Percentiles rank a stretch among this genome's conserved stretches.
These are phyloP conservation scores for Peniophora sp. DNA, from an alignment of 1,284 basidiomycete species.

Conservation along the genomic window DNA sequence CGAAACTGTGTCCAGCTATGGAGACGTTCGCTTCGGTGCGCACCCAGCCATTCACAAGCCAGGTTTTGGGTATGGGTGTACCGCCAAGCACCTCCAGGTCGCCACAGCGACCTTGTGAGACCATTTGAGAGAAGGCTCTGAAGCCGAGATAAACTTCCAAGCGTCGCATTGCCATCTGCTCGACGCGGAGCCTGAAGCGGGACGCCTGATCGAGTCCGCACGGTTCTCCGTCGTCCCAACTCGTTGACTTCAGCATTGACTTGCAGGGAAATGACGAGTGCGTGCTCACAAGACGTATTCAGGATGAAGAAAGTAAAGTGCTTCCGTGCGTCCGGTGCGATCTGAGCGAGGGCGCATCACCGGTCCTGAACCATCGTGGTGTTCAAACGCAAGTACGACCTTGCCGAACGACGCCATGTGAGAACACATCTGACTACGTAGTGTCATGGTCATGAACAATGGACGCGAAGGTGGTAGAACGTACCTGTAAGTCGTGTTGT, in stretches of 20 bases:
- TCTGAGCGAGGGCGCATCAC: slow-evolving; percentile 27
- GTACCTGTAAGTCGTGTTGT: slow-evolving; percentile 62
- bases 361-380: slow-evolving; percentile 68
- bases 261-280: neutral
- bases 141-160: slow-evolving; percentile 60
- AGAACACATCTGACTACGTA: slow-evolving; percentile 55
- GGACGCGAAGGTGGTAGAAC: slow-evolving; percentile 6
- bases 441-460: neutral
- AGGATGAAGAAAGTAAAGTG: slow-evolving; percentile 16
- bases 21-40: slow-evolving; percentile 8
- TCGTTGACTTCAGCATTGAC: neutral
- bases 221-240: slow-evolving; percentile 7
- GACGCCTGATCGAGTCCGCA: neutral
- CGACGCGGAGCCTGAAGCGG: slow-evolving; percentile 28
- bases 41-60: slow-evolving; percentile 31
- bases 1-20: neutral
- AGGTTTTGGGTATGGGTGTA: slow-evolving; percentile 30
- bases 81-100: slow-evolving; percentile 12
- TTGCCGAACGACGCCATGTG: slow-evolving; percentile 66
- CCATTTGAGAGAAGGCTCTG: slow-evolving; percentile 13
- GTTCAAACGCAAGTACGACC: slow-evolving; percentile 72
- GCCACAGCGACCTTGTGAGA: slow-evolving; percentile 7
- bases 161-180: slow-evolving; percentile 61
- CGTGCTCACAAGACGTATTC: slow-evolving; percentile 18
- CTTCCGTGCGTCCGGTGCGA: slow-evolving; percentile 14